Percentiles rank a stretch among this genome's conserved stretches.
Conservation (phyloP, 257 asterid genomes). For the Leptodermis oblonga region DNA sequence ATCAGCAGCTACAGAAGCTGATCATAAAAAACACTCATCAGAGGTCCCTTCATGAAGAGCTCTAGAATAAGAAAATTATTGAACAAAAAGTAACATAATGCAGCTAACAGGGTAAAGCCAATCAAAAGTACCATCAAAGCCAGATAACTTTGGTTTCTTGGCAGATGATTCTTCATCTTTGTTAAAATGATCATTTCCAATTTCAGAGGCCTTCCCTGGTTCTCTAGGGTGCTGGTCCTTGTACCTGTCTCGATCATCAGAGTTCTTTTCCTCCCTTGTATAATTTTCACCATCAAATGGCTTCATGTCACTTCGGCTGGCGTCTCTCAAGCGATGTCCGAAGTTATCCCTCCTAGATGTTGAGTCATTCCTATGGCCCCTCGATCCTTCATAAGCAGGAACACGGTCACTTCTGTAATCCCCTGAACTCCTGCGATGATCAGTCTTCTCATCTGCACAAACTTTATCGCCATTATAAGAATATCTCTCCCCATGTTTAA, state of each 20-base stretch:
- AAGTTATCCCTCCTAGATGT: constrained; percentile 44
- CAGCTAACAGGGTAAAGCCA: background rate
- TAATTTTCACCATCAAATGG: constrained; percentile 33
- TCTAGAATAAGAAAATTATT: background rate
- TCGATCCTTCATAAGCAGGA: constrained; percentile 50
- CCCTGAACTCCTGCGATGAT: constrained; percentile 30
- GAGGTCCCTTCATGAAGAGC: background rate
- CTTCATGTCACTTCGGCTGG: constrained; percentile 38
- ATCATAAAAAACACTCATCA: constrained; percentile 7
- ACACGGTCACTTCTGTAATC: constrained; percentile 38
- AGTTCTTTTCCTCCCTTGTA: constrained; percentile 41
- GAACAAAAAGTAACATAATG: background rate
- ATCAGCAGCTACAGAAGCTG: constrained; percentile 17
- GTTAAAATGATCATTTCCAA: constrained; percentile 19
- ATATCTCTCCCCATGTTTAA: constrained; percentile 31
- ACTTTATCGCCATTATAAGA: constrained; percentile 41
- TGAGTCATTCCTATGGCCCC: constrained; percentile 39
- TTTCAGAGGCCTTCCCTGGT: constrained; percentile 36
- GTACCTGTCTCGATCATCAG: constrained; percentile 27
- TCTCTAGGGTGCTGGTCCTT: constrained; percentile 36
- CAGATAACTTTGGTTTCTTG: constrained; percentile 54
- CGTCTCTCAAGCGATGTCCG: constrained; percentile 49
- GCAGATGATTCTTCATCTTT: constrained; percentile 45
- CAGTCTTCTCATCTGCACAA: constrained; percentile 44
- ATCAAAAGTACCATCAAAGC: constrained; percentile 36